Evolutionary conservation across 2,329 filamentous ascomycete genomes (phyloP).

Genomic region (Cercospora zeae-maydis): DNA sequence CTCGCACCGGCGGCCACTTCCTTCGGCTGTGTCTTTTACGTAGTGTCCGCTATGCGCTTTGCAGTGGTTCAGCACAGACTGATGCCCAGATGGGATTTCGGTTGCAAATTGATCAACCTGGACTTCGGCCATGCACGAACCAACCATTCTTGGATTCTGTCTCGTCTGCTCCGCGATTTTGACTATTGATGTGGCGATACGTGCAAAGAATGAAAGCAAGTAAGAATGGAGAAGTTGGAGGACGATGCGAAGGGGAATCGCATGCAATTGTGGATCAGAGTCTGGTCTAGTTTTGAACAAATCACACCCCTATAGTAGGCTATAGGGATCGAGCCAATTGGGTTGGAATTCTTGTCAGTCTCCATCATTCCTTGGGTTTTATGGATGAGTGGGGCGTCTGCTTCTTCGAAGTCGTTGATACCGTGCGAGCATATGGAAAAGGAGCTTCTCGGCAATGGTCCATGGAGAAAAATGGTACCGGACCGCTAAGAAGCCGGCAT

Average conservation of each 20-base stretch:
- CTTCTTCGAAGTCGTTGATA: neutral
- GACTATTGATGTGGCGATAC: neutral
- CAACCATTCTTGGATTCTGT: no score
- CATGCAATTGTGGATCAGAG: neutral
- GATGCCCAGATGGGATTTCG: no score
- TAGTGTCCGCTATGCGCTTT: no score
- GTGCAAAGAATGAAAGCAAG: neutral
- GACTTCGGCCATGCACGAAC: no score
- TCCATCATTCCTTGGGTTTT: neutral
- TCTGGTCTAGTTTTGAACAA: neutral
- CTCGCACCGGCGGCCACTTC: no score
- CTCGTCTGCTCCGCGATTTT: no score
- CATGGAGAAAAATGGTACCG: neutral
- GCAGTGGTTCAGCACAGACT: no score
- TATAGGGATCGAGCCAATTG: neutral
- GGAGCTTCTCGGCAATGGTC: neutral
- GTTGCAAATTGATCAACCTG: no score
- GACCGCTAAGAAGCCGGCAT: neutral
- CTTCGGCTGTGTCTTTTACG: no score
- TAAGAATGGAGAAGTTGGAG: neutral
- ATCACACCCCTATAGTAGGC: neutral
- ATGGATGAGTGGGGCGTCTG: neutral
- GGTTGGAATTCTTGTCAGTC: neutral
- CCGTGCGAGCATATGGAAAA: neutral
- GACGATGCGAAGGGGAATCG: neutral